Conservation (phyloP, 257 asterid species). For the Avicennia marina region DNA sequence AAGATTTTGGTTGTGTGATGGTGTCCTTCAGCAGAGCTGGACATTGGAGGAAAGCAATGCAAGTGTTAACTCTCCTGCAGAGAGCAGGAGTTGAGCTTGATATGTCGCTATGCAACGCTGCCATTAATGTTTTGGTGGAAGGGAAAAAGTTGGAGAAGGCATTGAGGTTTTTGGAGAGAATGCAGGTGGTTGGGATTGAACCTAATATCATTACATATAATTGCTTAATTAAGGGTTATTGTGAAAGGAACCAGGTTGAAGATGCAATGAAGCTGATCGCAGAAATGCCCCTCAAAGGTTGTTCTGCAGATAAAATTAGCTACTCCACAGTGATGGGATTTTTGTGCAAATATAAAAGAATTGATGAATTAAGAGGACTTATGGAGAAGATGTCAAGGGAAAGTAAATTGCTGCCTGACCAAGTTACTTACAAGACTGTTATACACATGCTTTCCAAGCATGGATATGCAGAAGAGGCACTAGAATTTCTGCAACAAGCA, state of each 20-base stretch:
- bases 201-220: slow-evolving; percentile 71
- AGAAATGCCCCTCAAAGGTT: slow-evolving; percentile 66
- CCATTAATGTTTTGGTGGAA: slow-evolving; percentile 80
- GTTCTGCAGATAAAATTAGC: slow-evolving; percentile 80
- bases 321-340: slow-evolving; percentile 65
- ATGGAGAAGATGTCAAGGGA: slow-evolving; percentile 67
- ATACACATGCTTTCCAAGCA: slow-evolving; percentile 75
- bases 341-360: slow-evolving; percentile 58
- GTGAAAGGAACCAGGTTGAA: slow-evolving; percentile 54
- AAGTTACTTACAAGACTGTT: slow-evolving; percentile 59
- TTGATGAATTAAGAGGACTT: slow-evolving; percentile 55
- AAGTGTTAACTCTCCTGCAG: slow-evolving; percentile 67
- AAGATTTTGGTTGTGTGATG: slow-evolving; percentile 86
- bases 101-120: slow-evolving; percentile 63
- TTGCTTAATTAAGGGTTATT: slow-evolving; percentile 82
- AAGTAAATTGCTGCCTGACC: slow-evolving; percentile 60
- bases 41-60: slow-evolving; percentile 75
- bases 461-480: slow-evolving; percentile 72
- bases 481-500: slow-evolving; percentile 61
- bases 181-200: slow-evolving; percentile 67
- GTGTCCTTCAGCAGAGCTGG: slow-evolving; percentile 94
- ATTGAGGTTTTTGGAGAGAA: slow-evolving; percentile 63
- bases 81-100: slow-evolving; percentile 72
- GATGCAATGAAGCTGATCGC: slow-evolving; percentile 60
- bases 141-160: slow-evolving; percentile 71